phyloP scores from a whole-genome alignment of 257 asterid genomes.

The Nicotiana benthamiana region DNA sequence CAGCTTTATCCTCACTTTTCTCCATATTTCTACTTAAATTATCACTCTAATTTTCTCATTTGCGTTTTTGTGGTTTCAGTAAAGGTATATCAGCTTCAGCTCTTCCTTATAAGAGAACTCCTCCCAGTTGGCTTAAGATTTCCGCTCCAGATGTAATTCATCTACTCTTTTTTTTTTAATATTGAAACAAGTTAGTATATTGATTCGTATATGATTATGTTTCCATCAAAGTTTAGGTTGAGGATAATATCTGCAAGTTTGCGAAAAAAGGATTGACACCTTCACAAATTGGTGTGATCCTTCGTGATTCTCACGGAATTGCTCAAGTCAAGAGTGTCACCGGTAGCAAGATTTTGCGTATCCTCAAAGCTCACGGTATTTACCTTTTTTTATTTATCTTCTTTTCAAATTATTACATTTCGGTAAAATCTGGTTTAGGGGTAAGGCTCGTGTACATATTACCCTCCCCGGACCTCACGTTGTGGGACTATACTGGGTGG shows the following conservation, averaged over 20 bases:
- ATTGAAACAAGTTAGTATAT: background rate
- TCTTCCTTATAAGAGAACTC: constrained; percentile 71
- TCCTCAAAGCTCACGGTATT: constrained; percentile 4
- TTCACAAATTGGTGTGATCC: constrained; percentile 75
- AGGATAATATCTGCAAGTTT: constrained; percentile 65
- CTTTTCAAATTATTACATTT: background rate
- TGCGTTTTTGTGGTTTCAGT: constrained; percentile 20
- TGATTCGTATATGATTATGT: background rate
- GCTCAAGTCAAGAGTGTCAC: constrained; percentile 4
- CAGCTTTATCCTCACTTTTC: background rate
- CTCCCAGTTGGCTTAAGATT: constrained; percentile 59
- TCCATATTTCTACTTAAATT: too few species aligned
- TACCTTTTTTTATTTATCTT: background rate
- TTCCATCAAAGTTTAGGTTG: constrained; percentile 30
- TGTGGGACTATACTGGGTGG: too few species aligned
- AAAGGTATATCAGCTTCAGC: constrained; percentile 37
- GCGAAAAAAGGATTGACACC: constrained; percentile 26
- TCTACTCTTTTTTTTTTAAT: background rate
- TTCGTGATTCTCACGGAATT: constrained; percentile 51
- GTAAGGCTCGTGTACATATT: too few species aligned
- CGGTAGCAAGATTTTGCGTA: background rate
- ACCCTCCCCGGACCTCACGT: too few species aligned
- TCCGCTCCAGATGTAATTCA: constrained; percentile 24
- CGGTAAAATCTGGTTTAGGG: too few species aligned
- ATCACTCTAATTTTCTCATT: background rate